Percentiles rank a stretch among this genome's conserved stretches.
These are phyloP conservation scores for Neonectria sp. DNA, from an alignment of 2,329 filamentous ascomycete species.

Conservation along the genomic window DNA sequence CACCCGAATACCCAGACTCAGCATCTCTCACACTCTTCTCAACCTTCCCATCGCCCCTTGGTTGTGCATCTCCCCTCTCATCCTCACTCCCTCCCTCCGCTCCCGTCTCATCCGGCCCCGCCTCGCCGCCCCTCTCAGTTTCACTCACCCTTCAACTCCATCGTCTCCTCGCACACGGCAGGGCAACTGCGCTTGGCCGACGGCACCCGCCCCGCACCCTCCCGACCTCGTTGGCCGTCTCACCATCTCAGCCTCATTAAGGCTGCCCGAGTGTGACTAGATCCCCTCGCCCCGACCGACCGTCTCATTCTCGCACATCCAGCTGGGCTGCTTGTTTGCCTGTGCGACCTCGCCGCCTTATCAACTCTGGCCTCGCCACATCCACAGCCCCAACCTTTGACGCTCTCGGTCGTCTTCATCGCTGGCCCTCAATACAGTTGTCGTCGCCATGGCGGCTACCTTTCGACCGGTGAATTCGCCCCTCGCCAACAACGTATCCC, in stretches of 20 bases:
- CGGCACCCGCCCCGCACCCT: slow-evolving; percentile 41
- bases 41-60: slow-evolving; percentile 28
- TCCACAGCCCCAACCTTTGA: slow-evolving; percentile 4
- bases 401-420: slow-evolving; percentile 22
- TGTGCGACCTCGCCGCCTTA: slow-evolving; percentile 41
- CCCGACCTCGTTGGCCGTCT: slow-evolving; percentile 41
- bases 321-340: slow-evolving; percentile 33
- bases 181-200: slow-evolving; percentile 40
- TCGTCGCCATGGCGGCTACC: slow-evolving; percentile 61
- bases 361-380: slow-evolving; percentile 28
- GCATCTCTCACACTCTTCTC: slow-evolving; percentile 40
- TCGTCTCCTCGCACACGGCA: slow-evolving; percentile 30
- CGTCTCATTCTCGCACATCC: slow-evolving; percentile 32
- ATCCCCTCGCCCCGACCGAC: slow-evolving; percentile 11
- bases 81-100: slow-evolving; percentile 30
- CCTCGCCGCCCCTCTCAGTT: slow-evolving; percentile 27
- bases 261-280: slow-evolving; percentile 39
- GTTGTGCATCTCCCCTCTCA: slow-evolving; percentile 22
- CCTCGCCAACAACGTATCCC: slow-evolving; percentile 51
- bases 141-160: slow-evolving; percentile 38
- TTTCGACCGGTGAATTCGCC: slow-evolving; percentile 66
- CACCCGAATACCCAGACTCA: slow-evolving; percentile 37
- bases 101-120: slow-evolving; percentile 41
- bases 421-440: slow-evolving; percentile 25
- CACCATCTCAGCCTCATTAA: slow-evolving; percentile 47